A percentile compares a stretch with the other conserved stretches of the same genome.
These are phyloP conservation scores for Cladosporium sp. DNA, from an alignment of 2,329 filamentous ascomycete genomes.

Conservation along the genomic window DNA sequence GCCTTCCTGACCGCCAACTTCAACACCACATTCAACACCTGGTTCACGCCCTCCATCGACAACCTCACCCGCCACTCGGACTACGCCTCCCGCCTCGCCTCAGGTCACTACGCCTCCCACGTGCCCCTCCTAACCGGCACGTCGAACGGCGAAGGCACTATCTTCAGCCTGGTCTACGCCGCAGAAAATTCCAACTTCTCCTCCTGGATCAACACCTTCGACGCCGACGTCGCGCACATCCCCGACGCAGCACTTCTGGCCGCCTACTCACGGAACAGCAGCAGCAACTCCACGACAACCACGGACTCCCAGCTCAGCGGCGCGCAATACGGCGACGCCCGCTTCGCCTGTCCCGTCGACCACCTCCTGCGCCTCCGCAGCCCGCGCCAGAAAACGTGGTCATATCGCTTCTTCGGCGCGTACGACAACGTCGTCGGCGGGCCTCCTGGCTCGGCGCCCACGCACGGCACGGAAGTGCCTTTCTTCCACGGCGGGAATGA, in stretches of 20 bases:
- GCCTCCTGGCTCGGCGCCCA: slow-evolving; percentile 26
- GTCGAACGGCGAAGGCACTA: slow-evolving; percentile 24
- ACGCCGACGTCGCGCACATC: slow-evolving; percentile 39
- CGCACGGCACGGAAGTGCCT: slow-evolving; percentile 32
- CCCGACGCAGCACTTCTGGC: slow-evolving; percentile 31
- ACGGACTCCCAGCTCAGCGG: slow-evolving; percentile 40
- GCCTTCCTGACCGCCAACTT: slow-evolving; percentile 31
- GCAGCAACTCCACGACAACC: too few species aligned
- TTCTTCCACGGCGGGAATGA: slow-evolving; percentile 22
- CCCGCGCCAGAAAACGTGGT: slow-evolving; percentile 18
- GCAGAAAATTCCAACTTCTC: slow-evolving; percentile 30
- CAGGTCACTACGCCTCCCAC: slow-evolving; percentile 3
- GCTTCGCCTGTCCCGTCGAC: slow-evolving; percentile 21
- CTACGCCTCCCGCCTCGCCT: slow-evolving; percentile 4
- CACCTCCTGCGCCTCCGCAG: slow-evolving; percentile 9
- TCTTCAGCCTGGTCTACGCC: slow-evolving; percentile 7
- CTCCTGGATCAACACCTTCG: slow-evolving; percentile 43
- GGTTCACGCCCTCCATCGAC: slow-evolving; percentile 4
- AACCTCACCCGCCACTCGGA: slow-evolving; percentile 9
- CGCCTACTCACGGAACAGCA: slow-evolving; percentile 35
- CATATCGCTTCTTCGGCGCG: slow-evolving; percentile 40
- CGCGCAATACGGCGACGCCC: slow-evolving; percentile 39
- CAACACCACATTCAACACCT: slow-evolving; percentile 24
- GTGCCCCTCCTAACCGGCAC: slow-evolving; percentile 25
- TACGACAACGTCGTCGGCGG: slow-evolving; percentile 18